Evolutionary conservation across 371 early-diverging fungal species (phyloP).

Genomic region (Sporodiniella umbellata): DNA sequence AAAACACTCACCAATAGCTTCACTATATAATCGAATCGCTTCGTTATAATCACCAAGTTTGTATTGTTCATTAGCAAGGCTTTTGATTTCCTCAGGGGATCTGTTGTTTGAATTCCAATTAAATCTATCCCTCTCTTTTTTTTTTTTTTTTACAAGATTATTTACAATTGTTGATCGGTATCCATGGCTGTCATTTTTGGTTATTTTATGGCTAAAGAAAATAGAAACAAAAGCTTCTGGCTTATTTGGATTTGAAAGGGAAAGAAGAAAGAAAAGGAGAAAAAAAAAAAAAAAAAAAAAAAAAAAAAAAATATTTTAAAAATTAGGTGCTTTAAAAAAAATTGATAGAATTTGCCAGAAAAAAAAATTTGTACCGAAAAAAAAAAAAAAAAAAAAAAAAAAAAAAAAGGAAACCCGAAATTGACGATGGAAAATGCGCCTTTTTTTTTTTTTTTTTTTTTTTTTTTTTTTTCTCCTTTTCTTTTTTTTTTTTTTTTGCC

Average conservation of each 20-base stretch:
- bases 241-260: too few relatives aligned
- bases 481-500: constrained; percentile 11
- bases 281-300: background rate
- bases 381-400: background rate
- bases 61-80: constrained; percentile 56
- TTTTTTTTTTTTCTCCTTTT: constrained; percentile 8
- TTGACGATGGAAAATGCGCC: background rate
- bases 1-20: constrained; percentile 54
- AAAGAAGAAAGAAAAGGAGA: background rate
- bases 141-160: background rate
- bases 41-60: constrained; percentile 58
- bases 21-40: constrained; percentile 56
- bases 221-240: background rate
- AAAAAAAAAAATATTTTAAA: background rate
- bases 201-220: background rate
- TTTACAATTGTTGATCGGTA: background rate
- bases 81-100: constrained; percentile 59
- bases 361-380: too few relatives aligned
- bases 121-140: background rate
- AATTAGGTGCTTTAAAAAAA: background rate
- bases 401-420: background rate
- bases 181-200: background rate
- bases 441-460: background rate
- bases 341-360: constrained; percentile 1
- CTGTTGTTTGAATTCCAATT: constrained; percentile 1